Percentiles rank a stretch among this genome's conserved stretches.
These are phyloP conservation scores for Cladobotryum protrusum DNA, from an alignment of 2,329 filamentous ascomycete species.

Conservation along the genomic window DNA sequence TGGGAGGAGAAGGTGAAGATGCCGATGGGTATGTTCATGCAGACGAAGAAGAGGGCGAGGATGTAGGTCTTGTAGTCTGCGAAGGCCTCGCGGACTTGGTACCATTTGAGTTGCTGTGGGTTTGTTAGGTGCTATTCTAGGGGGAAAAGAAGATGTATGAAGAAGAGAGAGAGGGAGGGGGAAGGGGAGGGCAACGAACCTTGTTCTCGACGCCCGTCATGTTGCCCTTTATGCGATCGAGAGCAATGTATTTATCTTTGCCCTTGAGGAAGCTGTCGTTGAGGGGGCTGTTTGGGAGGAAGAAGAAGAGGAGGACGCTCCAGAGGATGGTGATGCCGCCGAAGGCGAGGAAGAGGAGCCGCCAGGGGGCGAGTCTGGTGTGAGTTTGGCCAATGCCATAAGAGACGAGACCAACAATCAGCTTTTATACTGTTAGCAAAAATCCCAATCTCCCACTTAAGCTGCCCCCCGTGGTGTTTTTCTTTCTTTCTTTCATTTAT, in stretches of 20 bases:
- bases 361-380: conserved; percentile 13
- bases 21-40: conserved; percentile 23
- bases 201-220: conserved; percentile 30
- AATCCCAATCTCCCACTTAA: neutral
- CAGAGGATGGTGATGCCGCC: conserved; percentile 18
- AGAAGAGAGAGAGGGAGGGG: neutral
- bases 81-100: conserved; percentile 27
- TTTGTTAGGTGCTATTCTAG: too few relatives aligned
- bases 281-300: conserved; percentile 19
- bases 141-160: neutral
- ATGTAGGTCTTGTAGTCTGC: conserved; percentile 27
- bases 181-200: neutral
- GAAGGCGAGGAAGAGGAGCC: conserved; percentile 26
- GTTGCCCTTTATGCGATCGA: conserved; percentile 26
- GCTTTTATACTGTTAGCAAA: neutral
- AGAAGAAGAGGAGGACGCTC: conserved; percentile 15
- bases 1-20: conserved; percentile 37
- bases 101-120: conserved; percentile 18
- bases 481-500: too few relatives aligned
- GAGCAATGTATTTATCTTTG: conserved; percentile 23
- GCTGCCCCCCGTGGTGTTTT: too few relatives aligned
- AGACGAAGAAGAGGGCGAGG: conserved; percentile 22
- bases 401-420: conserved; percentile 21
- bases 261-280: conserved; percentile 22
- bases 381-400: conserved; percentile 26